Conservation (phyloP, 148 eudicot species). For the Vaccinium macrocarpon region DNA sequence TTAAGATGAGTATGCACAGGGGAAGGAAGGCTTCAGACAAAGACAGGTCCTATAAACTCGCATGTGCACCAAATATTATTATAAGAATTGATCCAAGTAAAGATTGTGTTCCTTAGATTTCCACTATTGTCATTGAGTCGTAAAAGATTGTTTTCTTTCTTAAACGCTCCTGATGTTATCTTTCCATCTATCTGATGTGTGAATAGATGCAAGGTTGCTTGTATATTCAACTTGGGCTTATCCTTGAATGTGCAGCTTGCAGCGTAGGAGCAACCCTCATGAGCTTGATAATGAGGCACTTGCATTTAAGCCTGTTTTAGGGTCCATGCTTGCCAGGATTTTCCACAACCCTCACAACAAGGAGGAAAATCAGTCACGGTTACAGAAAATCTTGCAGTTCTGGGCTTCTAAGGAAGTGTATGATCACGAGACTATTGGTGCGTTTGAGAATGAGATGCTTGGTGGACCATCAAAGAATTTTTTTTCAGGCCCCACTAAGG, state of each 20-base stretch:
- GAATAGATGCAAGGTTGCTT: neutral
- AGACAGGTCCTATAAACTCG: neutral
- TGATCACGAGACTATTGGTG: slow-evolving; percentile 75
- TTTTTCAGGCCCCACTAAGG: slow-evolving; percentile 48
- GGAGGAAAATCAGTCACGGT: slow-evolving; percentile 89
- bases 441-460: slow-evolving; percentile 84
- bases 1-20: neutral
- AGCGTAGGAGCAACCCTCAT: slow-evolving; percentile 69
- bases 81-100: neutral
- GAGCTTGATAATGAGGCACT: slow-evolving; percentile 97
- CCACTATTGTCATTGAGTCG: slow-evolving; percentile 3
- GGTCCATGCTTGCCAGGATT: slow-evolving; percentile 84
- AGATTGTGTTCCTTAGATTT: neutral
- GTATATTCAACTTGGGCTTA: slow-evolving; percentile 9
- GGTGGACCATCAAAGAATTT: slow-evolving; percentile 55
- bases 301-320: slow-evolving; percentile 91
- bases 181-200: neutral
- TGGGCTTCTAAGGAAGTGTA: slow-evolving; percentile 98
- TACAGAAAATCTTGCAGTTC: slow-evolving; percentile 89
- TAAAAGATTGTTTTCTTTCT: neutral
- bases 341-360: slow-evolving; percentile 87
- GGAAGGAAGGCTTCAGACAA: neutral
- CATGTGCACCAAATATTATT: neutral
- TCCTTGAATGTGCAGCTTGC: slow-evolving; percentile 67
- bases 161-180: no score